A percentile compares a stretch with the other conserved stretches of the same genome.
Conservation (phyloP, 2,329 filamentous ascomycete species). For the Cercospora sp. region DNA sequence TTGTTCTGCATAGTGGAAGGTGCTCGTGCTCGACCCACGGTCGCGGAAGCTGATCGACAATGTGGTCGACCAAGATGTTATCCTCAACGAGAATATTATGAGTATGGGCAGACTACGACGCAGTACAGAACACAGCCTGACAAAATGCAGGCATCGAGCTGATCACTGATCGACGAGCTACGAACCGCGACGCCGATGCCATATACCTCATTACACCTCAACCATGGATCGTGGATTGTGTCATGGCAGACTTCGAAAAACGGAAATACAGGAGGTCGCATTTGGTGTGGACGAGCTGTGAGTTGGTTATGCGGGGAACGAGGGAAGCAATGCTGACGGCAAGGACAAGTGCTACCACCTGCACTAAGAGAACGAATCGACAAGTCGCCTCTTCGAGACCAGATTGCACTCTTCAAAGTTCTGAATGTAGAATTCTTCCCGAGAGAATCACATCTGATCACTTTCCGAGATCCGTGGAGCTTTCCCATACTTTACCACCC, state of each 20-base stretch:
- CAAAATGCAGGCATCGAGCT: constrained; percentile 76
- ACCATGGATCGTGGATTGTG: constrained; percentile 85
- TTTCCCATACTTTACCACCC: constrained; percentile 93
- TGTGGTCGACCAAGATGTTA: constrained; percentile 91
- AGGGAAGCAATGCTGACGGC: constrained; percentile 13
- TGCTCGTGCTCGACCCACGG: constrained; percentile 81
- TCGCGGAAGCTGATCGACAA: constrained; percentile 87
- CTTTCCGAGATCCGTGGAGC: constrained; percentile 92
- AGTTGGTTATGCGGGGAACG: constrained; percentile 32
- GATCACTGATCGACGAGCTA: constrained; percentile 81
- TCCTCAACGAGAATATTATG: constrained; percentile 93
- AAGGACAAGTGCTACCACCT: constrained; percentile 62
- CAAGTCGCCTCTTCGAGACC: constrained; percentile 66
- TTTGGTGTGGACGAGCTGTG: constrained; percentile 79
- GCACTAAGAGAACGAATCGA: constrained; percentile 73
- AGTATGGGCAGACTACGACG: constrained; percentile 58
- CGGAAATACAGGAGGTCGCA: constrained; percentile 76
- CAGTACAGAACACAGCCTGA: constrained; percentile 31
- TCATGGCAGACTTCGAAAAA: constrained; percentile 88
- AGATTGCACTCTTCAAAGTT: constrained; percentile 77
- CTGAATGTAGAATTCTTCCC: constrained; percentile 88
- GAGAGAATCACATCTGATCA: constrained; percentile 85
- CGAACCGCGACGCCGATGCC: constrained; percentile 88
- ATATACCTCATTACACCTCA: constrained; percentile 88
- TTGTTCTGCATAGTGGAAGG: constrained; percentile 75